Base-by-base conservation (phyloP, 345 rosid genomes). In the Euphorbia tirucalli region DNA sequence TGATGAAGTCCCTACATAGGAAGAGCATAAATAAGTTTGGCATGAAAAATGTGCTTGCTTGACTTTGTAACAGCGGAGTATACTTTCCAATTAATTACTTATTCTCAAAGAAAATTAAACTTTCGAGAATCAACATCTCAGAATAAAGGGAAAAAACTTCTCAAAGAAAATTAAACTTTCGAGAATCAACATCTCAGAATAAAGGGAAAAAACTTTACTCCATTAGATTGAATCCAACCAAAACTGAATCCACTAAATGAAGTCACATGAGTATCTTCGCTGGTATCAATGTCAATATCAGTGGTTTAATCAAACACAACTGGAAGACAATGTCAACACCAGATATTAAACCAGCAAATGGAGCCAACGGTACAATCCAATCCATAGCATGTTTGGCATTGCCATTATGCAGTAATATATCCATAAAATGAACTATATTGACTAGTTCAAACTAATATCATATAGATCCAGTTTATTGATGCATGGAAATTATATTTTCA, bases 1-100 rank as follows among this genome's bases (percentile, higher is more conserved):
- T 79, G 70, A 95, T 72, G 41, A 66, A 77, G 71, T 41, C 75
- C 81, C 93, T 91, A 88, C 83, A 76, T 4, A 72, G 6, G 63
- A 72, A 4, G 63, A 74, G 72, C 57, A 66, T 43, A 71, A 44
- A 57, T 43, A 44, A 70, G 55, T n/a, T 58, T 59, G 19, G n/a
- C 57, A 59, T 58, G 27, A 18, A 57, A 35, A 69, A 39, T 4
- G 21, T 27, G n/a, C 41, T 4, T 24, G 19, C 49, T 67, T 30
- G 32, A 30, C 27, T 66, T 27, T 48, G 70, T 31, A 35, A 15
- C 35, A 22, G 5, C 8, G 1, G 30, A 25, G 48, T 5, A 44
- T 43, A 6, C 13, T 39, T 31, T 11, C 43, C 3, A 16, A 3
- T 31, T 21, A 1, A 10, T 41, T 11, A 25, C 13, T 11, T 11